phyloP scores from a whole-genome alignment of 2,329 filamentous ascomycete genomes.

The Trichoderma breve region DNA sequence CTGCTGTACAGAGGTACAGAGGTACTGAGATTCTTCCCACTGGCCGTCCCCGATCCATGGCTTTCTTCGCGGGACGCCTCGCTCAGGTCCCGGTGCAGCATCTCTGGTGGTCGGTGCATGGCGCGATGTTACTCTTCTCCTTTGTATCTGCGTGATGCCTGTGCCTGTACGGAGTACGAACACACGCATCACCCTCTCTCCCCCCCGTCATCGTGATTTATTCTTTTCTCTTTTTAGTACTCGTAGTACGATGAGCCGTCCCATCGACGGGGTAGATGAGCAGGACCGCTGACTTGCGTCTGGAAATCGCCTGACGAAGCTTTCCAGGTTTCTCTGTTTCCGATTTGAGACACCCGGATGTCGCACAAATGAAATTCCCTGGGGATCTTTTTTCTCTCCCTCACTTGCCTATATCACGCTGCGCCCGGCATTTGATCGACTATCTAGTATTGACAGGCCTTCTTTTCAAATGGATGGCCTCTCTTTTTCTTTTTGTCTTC shows the following conservation, averaged over 20 bases:
- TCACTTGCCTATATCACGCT: background rate
- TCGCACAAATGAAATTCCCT: background rate
- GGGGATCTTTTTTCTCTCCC: background rate
- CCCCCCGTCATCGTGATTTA: background rate
- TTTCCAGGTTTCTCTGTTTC: background rate
- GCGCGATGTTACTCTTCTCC: slow-evolving; percentile 9
- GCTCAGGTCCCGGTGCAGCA: slow-evolving; percentile 15
- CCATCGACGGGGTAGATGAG: background rate
- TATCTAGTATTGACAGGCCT: background rate
- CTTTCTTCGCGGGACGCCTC: background rate
- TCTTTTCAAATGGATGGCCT: background rate
- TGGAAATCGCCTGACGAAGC: slow-evolving; percentile 1
- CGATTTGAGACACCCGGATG: slow-evolving; percentile 6
- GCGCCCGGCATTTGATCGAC: background rate
- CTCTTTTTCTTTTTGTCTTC: background rate
- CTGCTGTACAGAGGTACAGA: background rate
- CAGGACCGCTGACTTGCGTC: background rate
- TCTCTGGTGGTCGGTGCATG: slow-evolving; percentile 12
- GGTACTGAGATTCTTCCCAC: background rate
- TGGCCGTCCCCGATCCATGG: background rate
- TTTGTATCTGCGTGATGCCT: background rate
- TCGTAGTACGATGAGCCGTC: background rate
- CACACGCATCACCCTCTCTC: background rate
- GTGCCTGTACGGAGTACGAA: background rate
- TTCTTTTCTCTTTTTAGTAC: background rate